A percentile compares a stretch with the other conserved stretches of the same genome.
Conservation (phyloP, 2,329 filamentous ascomycete species). For the Pyricularia sp. region DNA sequence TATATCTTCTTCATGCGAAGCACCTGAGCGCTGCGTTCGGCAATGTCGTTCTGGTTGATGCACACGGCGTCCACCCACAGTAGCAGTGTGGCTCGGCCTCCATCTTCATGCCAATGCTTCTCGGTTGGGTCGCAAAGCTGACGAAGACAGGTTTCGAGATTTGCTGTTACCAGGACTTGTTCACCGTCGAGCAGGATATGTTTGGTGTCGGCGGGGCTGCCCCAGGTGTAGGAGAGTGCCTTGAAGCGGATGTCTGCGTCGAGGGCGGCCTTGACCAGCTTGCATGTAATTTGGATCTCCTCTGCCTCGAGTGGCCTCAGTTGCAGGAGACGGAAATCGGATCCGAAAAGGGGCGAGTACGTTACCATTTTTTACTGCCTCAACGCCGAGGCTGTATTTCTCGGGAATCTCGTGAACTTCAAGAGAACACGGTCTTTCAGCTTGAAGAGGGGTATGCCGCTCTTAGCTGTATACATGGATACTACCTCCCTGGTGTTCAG, state of each 20-base stretch:
- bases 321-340: background rate
- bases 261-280: constrained; percentile 5
- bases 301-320: background rate
- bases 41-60: constrained; percentile 18
- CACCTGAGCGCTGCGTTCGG: too few species aligned
- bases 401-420: too few species aligned
- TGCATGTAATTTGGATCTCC: too few species aligned
- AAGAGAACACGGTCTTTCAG: too few species aligned
- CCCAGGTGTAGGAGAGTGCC: constrained; percentile 18
- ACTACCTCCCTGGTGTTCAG: too few species aligned
- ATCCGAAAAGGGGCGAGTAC: background rate
- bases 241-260: constrained; percentile 12
- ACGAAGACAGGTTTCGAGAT: constrained; percentile 11
- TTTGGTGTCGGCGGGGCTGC: constrained; percentile 6
- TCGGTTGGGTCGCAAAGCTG: constrained; percentile 6
- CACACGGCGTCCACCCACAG: constrained; percentile 17
- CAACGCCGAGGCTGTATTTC: too few species aligned
- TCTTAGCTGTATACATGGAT: too few species aligned
- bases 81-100: background rate
- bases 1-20: too few species aligned
- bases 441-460: too few species aligned
- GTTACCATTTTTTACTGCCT: background rate
- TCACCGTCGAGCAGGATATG: constrained; percentile 12
- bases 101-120: too few species aligned
- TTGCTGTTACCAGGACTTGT: constrained; percentile 8